These are phyloP conservation scores for Cephalotrichum gorgonifer DNA, from an alignment of 2,329 filamentous ascomycete genomes.

Conservation along the genomic window DNA sequence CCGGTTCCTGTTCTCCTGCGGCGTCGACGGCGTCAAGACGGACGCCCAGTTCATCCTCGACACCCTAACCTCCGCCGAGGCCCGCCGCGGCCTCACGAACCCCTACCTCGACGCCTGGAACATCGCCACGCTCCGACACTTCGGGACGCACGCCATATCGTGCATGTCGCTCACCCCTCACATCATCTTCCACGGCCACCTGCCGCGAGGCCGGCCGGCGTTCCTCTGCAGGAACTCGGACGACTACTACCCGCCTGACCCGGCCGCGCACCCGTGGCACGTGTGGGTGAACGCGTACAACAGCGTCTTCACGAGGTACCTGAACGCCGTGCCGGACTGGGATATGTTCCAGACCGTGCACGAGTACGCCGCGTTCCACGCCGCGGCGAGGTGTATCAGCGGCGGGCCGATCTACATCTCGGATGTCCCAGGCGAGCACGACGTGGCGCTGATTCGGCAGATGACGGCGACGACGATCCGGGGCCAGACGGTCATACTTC, in stretches of 20 bases:
- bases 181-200: conserved; percentile 73
- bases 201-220: conserved; percentile 64
- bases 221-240: conserved; percentile 77
- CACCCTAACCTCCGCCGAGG: conserved; percentile 54
- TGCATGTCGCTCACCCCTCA: conserved; percentile 93
- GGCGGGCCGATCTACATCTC: conserved; percentile 94
- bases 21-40: conserved; percentile 82
- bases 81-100: conserved; percentile 60
- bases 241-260: conserved; percentile 81
- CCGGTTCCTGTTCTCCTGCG: conserved; percentile 59
- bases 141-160: conserved; percentile 68
- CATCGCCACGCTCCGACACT: conserved; percentile 65
- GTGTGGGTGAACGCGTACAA: conserved; percentile 93
- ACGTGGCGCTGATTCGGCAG: conserved; percentile 63
- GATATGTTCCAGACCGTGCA: conserved; percentile 60
- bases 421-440: conserved; percentile 74
- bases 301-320: conserved; percentile 66
- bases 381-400: conserved; percentile 77
- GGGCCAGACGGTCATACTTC: conserved; percentile 69
- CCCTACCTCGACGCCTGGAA: conserved; percentile 83
- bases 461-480: conserved; percentile 67
- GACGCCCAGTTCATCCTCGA: conserved; percentile 90
- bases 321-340: conserved; percentile 81
- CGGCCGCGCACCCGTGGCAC: conserved; percentile 83
- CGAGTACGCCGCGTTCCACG: conserved; percentile 72